Evolutionary conservation across 306 rosid genomes (phyloP).

Genomic region (Carpinus viminea): DNA sequence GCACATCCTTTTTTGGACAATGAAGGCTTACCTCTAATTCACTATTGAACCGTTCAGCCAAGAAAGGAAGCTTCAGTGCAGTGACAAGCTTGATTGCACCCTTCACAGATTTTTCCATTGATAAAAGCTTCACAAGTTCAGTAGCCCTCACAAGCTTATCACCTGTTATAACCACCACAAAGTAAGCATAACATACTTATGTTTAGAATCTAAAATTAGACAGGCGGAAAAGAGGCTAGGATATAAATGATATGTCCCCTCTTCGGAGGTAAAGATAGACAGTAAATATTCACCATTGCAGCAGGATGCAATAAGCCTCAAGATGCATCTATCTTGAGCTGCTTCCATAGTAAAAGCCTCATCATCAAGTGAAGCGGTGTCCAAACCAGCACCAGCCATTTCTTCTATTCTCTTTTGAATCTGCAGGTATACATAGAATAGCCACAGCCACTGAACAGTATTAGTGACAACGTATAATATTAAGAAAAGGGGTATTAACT

Average conservation of each 20-base stretch:
- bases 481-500: neutral
- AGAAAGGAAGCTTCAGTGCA: slow-evolving; percentile 80
- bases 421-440: slow-evolving; percentile 43
- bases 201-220: slow-evolving; percentile 23
- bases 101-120: slow-evolving; percentile 83
- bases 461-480: slow-evolving; percentile 6
- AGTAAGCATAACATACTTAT: neutral
- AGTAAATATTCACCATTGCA: slow-evolving; percentile 64
- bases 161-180: slow-evolving; percentile 56
- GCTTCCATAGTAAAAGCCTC: slow-evolving; percentile 83
- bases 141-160: slow-evolving; percentile 91
- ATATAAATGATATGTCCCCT: neutral
- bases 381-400: slow-evolving; percentile 59
- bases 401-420: slow-evolving; percentile 75
- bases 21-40: slow-evolving; percentile 70
- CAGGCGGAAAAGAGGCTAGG: neutral
- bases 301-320: slow-evolving; percentile 93
- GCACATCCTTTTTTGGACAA: slow-evolving; percentile 1
- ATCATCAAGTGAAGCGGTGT: slow-evolving; percentile 68
- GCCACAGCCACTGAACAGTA: slow-evolving; percentile 18
- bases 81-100: slow-evolving; percentile 96
- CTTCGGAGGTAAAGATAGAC: neutral
- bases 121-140: slow-evolving; percentile 81
- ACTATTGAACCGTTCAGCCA: slow-evolving; percentile 87
- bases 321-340: slow-evolving; percentile 91